Evolutionary conservation across 768 basidiomycete species (phyloP).

Genomic region (Crassisporium funariophilum): DNA sequence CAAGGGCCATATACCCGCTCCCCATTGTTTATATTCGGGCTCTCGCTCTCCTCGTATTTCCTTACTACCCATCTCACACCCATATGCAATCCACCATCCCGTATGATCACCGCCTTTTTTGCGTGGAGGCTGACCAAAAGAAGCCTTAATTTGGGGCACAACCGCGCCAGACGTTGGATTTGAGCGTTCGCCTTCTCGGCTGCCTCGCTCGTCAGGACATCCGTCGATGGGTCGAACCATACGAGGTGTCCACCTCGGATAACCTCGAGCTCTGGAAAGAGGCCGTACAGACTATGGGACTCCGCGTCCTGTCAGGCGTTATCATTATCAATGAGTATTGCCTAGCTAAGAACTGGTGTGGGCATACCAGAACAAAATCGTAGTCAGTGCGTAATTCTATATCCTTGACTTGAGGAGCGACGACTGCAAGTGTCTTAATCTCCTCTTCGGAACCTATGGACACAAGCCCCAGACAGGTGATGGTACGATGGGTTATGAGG

Average conservation of each 20-base stretch:
- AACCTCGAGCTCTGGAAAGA: neutral
- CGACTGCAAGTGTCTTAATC: neutral
- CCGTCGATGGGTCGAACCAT: neutral
- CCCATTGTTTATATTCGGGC: neutral
- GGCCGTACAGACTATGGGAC: neutral
- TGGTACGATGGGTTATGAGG: slow-evolving; percentile 1
- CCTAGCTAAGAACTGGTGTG: neutral
- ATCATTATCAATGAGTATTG: neutral
- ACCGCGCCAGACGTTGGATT: neutral
- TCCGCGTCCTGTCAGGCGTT: neutral
- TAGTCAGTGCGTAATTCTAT: neutral
- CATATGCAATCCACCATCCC: neutral
- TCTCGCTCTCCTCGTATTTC: slow-evolving; percentile 1
- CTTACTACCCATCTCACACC: slow-evolving; percentile 4
- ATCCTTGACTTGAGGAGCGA: slow-evolving; percentile 8
- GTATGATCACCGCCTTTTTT: slow-evolving; percentile 1
- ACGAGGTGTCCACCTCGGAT: neutral
- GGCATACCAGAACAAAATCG: neutral
- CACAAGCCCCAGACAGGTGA: neutral
- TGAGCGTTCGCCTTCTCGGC: neutral
- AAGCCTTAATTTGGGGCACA: slow-evolving; percentile 1
- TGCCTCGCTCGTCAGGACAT: neutral
- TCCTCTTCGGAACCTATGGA: neutral
- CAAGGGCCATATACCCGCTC: too few relatives aligned
- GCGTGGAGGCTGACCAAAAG: neutral